These are phyloP conservation scores for Acacia crassicarpa DNA, from an alignment of 306 rosid species.

Conservation along the genomic window DNA sequence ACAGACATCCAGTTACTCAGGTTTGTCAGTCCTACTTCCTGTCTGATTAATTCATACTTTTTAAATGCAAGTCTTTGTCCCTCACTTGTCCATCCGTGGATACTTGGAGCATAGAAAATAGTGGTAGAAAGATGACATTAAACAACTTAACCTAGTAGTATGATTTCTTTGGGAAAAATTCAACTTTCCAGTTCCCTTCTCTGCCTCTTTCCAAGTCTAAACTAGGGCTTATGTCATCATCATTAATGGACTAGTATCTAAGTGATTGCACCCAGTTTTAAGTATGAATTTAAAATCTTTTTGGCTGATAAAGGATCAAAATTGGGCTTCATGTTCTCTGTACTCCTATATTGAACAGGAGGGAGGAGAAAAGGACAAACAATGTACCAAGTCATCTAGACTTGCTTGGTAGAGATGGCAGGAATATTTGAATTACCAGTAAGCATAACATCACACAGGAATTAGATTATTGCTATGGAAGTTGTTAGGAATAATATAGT, in stretches of 20 bases:
- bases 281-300: not conserved
- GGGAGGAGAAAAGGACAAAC: not conserved
- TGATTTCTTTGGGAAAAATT: not conserved
- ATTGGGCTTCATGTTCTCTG: not conserved
- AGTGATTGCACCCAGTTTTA: not conserved
- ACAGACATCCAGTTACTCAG: slow-evolving; percentile 67
- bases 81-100: slow-evolving; percentile 17
- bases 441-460: not conserved
- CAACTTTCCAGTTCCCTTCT: not conserved
- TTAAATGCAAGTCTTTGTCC: not conserved
- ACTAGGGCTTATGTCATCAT: not conserved
- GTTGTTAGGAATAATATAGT: no score
- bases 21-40: slow-evolving; percentile 56
- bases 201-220: slow-evolving; percentile 11
- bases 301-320: not conserved
- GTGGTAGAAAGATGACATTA: slow-evolving; percentile 7
- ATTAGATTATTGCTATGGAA: not conserved
- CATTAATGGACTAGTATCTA: slow-evolving; percentile 12
- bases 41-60: not conserved
- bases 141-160: slow-evolving; percentile 2
- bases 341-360: not conserved
- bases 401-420: not conserved
- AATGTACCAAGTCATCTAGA: not conserved
- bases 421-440: not conserved
- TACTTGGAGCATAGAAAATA: slow-evolving; percentile 8